phyloP scores from a whole-genome alignment of 2,329 filamentous ascomycete genomes.

The Colletotrichum acutatum region DNA sequence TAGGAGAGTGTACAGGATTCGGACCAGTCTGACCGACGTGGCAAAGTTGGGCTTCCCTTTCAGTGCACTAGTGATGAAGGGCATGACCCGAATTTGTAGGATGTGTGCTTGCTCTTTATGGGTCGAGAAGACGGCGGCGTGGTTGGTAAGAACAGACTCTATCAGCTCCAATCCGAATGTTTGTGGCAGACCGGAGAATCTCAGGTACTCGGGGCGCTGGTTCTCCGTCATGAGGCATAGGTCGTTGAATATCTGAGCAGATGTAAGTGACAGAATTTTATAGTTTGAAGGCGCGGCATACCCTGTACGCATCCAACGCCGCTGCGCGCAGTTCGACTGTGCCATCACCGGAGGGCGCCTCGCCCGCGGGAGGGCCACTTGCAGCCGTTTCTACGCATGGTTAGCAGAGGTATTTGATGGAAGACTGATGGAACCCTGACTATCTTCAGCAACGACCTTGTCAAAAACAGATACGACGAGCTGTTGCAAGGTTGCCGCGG shows the following conservation, averaged over 20 bases:
- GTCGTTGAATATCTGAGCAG: conserved; percentile 80
- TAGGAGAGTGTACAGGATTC: conserved; percentile 85
- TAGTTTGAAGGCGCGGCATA: conserved; percentile 45
- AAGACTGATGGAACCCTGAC: conserved; percentile 55
- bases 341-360: conserved; percentile 74
- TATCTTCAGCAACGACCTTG: conserved; percentile 86
- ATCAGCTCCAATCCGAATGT: conserved; percentile 92
- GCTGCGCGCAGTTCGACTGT: conserved; percentile 76
- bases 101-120: conserved; percentile 87
- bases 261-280: conserved; percentile 20
- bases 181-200: conserved; percentile 80
- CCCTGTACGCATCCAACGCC: conserved; percentile 85
- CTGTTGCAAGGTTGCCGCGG: conserved; percentile 95
- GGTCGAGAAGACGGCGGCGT: conserved; percentile 80
- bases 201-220: conserved; percentile 83
- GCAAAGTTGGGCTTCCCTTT: conserved; percentile 84
- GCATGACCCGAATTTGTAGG: conserved; percentile 81
- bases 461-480: conserved; percentile 94
- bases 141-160: conserved; percentile 88
- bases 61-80: conserved; percentile 81
- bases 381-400: conserved; percentile 51
- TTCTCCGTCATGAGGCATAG: conserved; percentile 89
- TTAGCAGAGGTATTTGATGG: conserved; percentile 32
- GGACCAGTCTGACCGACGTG: conserved; percentile 82
- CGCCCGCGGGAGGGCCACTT: conserved; percentile 69